Conservation (phyloP, 2,329 filamentous ascomycete genomes). For the Fusarium odoratissimum region DNA sequence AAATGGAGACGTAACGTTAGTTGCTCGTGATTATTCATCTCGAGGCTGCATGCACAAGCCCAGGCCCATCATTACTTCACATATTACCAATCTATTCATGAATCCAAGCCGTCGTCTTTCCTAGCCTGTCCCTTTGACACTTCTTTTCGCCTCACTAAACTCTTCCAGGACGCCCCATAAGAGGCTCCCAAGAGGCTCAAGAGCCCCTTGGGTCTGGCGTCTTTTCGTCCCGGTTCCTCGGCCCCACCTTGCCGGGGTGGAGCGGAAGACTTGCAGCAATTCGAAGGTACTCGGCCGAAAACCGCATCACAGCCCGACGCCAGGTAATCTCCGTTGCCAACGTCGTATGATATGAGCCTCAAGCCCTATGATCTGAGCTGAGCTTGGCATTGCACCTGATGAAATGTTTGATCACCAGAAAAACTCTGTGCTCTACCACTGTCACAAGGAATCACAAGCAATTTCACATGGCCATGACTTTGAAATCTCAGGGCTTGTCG, state of each 20-base stretch:
- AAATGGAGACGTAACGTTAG: not conserved
- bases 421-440: not conserved
- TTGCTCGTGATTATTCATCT: not conserved
- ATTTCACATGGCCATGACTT: constrained; percentile 1
- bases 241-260: constrained; percentile 25
- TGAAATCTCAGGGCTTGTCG: constrained; percentile 1
- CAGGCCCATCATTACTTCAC: constrained; percentile 8
- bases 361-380: not conserved
- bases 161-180: constrained; percentile 10
- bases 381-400: not conserved
- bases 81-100: not conserved
- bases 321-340: constrained; percentile 1
- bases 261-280: not conserved
- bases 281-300: constrained; percentile 27
- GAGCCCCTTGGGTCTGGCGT: constrained; percentile 11
- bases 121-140: not conserved
- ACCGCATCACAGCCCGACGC: not conserved
- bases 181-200: constrained; percentile 10
- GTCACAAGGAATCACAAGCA: constrained; percentile 5
- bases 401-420: not conserved
- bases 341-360: constrained; percentile 10
- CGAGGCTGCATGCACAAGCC: constrained; percentile 11
- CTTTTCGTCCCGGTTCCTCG: not conserved
- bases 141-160: constrained; percentile 17
- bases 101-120: not conserved